Evolutionary conservation across 2,329 filamentous ascomycete species (phyloP).

Genomic region (Colletotrichum abscissum): DNA sequence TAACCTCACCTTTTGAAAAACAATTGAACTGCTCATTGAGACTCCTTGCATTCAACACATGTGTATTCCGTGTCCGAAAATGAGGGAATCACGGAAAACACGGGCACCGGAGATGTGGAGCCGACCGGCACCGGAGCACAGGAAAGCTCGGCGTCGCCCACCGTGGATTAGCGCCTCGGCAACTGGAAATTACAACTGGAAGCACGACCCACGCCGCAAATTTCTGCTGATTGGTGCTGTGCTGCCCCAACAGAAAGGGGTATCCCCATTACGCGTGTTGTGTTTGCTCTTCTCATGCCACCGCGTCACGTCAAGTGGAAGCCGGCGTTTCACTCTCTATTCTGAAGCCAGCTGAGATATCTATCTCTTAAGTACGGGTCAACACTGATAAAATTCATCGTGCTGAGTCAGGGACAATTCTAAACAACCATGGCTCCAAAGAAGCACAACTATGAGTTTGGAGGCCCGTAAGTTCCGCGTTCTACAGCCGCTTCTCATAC

Average conservation of each 20-base stretch:
- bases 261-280: neutral
- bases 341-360: too few species aligned
- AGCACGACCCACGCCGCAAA: constrained; percentile 13
- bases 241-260: constrained; percentile 24
- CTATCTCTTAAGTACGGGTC: too few species aligned
- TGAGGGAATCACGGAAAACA: neutral
- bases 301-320: neutral
- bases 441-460: constrained; percentile 45
- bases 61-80: too few species aligned
- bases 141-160: neutral
- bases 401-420: neutral
- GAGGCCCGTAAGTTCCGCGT: constrained; percentile 45
- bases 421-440: constrained; percentile 8
- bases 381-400: neutral
- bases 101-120: neutral
- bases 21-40: too few species aligned
- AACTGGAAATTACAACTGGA: constrained; percentile 17
- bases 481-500: fast-evolving
- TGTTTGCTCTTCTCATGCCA: neutral
- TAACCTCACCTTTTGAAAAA: too few species aligned
- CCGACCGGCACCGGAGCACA: neutral
- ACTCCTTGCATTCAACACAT: too few species aligned
- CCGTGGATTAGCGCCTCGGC: constrained; percentile 7
- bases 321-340: neutral
- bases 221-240: constrained; percentile 2